Conservation (phyloP, 2,329 filamentous ascomycete species). For the Escovopsis weberi region DNA sequence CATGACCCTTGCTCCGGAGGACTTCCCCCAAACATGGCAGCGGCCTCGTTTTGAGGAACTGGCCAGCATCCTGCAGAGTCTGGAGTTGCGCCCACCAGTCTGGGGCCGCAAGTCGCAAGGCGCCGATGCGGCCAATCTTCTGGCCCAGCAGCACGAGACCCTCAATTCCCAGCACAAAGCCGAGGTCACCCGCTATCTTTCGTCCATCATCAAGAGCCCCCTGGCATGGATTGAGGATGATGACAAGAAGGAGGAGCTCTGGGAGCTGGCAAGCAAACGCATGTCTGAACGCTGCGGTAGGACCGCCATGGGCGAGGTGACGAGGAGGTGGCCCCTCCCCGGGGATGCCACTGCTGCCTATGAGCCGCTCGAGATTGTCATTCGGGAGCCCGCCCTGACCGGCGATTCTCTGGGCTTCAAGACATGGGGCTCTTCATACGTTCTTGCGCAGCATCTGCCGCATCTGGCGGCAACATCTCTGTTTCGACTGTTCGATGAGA, state of each 20-base stretch:
- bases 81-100: slow-evolving; percentile 52
- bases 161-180: slow-evolving; percentile 26
- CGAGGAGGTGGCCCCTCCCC: slow-evolving; percentile 37
- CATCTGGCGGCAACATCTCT: slow-evolving; percentile 29
- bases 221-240: slow-evolving; percentile 57
- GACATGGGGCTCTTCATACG: slow-evolving; percentile 86
- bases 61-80: slow-evolving; percentile 47
- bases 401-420: slow-evolving; percentile 84
- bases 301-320: slow-evolving; percentile 41
- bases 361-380: slow-evolving; percentile 45
- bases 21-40: slow-evolving; percentile 73
- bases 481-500: slow-evolving; percentile 28
- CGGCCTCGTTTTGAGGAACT: slow-evolving; percentile 54
- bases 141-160: slow-evolving; percentile 25
- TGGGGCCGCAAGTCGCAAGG: slow-evolving; percentile 41
- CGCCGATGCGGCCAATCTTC: slow-evolving; percentile 18
- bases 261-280: slow-evolving; percentile 64
- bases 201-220: slow-evolving; percentile 50
- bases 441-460: slow-evolving; percentile 61
- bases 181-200: slow-evolving; percentile 48
- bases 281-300: slow-evolving; percentile 79
- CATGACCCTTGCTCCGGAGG: slow-evolving; percentile 25
- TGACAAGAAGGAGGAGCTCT: slow-evolving; percentile 51
- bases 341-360: slow-evolving; percentile 11
- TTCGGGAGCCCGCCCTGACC: slow-evolving; percentile 78